phyloP scores from a whole-genome alignment of 495 filamentous ascomycete species.

The Xylaria bambusicola region DNA sequence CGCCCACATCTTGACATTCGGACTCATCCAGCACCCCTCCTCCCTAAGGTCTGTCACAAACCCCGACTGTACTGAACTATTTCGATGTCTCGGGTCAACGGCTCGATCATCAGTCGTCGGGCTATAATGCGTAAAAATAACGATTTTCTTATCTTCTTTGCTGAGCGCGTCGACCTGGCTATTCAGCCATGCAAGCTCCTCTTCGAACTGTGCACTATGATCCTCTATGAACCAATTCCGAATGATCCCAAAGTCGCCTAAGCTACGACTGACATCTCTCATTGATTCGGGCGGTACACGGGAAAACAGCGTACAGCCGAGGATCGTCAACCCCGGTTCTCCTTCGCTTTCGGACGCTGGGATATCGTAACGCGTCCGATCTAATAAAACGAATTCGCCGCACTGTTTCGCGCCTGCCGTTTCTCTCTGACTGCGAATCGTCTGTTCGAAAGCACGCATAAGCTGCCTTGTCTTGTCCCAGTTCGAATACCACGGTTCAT shows the following conservation, averaged over 20 bases:
- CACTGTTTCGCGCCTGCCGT: neutral
- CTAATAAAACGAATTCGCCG: slow-evolving; percentile 50
- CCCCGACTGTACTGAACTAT: slow-evolving; percentile 40
- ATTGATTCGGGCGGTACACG: slow-evolving; percentile 30
- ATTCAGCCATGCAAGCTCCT: slow-evolving; percentile 56
- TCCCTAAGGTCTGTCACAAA: slow-evolving; percentile 45
- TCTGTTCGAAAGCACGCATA: slow-evolving; percentile 24
- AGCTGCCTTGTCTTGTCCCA: slow-evolving; percentile 34
- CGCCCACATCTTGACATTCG: slow-evolving; percentile 52
- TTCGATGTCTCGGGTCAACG: slow-evolving; percentile 43
- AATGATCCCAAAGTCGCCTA: slow-evolving; percentile 56
- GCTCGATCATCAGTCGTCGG: slow-evolving; percentile 42
- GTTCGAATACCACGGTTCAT: slow-evolving; percentile 54
- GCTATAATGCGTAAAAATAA: slow-evolving; percentile 57
- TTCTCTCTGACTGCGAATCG: slow-evolving; percentile 17
- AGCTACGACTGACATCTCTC: slow-evolving; percentile 30
- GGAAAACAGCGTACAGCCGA: slow-evolving; percentile 55
- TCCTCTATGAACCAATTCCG: slow-evolving; percentile 47
- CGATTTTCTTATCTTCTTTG: slow-evolving; percentile 41
- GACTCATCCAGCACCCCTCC: slow-evolving; percentile 49
- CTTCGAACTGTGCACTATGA: slow-evolving; percentile 42
- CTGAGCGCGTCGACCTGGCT: slow-evolving; percentile 39
- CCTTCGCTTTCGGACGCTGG: neutral
- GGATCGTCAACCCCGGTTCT: slow-evolving; percentile 35
- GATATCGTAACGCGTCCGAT: slow-evolving; percentile 46